A percentile compares a stretch with the other conserved stretches of the same genome.
These are phyloP conservation scores for Sanguinoderma infundibulare DNA, from an alignment of 1,284 basidiomycete genomes.

Conservation along the genomic window DNA sequence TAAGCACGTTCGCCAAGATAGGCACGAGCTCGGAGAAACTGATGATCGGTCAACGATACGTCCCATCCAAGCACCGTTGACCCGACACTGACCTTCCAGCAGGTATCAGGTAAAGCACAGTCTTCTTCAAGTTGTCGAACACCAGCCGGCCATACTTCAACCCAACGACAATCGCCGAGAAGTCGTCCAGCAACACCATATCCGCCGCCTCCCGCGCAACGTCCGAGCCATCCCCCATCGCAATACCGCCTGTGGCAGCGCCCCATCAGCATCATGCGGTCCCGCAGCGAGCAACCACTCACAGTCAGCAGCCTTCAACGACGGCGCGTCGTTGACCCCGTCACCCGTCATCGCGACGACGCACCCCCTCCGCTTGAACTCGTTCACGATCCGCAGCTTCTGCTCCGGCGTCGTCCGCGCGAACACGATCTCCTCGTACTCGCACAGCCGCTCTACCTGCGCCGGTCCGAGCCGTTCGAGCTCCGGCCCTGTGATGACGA, in stretches of 20 bases:
- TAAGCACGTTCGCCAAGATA: slow-evolving; percentile 53
- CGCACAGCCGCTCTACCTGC: slow-evolving; percentile 50
- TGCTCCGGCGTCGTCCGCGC: slow-evolving; percentile 74
- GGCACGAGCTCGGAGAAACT: slow-evolving; percentile 72
- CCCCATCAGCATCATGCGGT: not conserved
- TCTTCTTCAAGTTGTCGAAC: slow-evolving; percentile 68
- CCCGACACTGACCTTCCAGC: slow-evolving; percentile 42
- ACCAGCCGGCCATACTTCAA: slow-evolving; percentile 63
- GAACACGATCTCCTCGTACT: slow-evolving; percentile 72
- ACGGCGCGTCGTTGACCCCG: slow-evolving; percentile 74
- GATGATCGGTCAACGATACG: not conserved
- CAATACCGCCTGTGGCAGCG: slow-evolving; percentile 45
- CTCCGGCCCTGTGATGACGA: slow-evolving; percentile 55
- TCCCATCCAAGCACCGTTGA: too few species aligned
- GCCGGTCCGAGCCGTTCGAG: slow-evolving; percentile 47
- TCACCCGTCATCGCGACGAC: slow-evolving; percentile 67
- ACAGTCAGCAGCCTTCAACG: slow-evolving; percentile 53
- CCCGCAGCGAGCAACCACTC: slow-evolving; percentile 41
- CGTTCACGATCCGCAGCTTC: slow-evolving; percentile 70
- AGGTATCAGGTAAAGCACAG: slow-evolving; percentile 48
- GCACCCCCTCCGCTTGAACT: slow-evolving; percentile 53
- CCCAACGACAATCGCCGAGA: slow-evolving; percentile 51
- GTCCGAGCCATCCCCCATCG: slow-evolving; percentile 52
- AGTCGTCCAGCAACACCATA: slow-evolving; percentile 49
- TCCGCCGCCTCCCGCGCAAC: slow-evolving; percentile 53